Base-by-base conservation (phyloP, 2,329 filamentous ascomycete genomes). In the Venturia nashicola region DNA sequence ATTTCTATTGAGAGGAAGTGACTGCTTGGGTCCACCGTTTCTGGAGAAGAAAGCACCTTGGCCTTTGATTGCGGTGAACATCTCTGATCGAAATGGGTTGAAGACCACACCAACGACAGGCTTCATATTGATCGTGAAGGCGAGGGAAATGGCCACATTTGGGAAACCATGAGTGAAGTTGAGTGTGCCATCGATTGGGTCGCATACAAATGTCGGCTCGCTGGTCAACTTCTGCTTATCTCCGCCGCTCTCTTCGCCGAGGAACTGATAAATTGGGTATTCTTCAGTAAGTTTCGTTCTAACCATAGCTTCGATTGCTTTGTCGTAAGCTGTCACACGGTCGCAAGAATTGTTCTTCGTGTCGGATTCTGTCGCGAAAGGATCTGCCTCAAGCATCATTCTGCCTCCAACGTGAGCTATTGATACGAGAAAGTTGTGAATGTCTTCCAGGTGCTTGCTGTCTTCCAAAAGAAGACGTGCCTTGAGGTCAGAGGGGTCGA, bases 251-350 rank as follows among this genome's bases (percentile, higher is more conserved):
- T 76, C 73, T 63, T 76, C 74, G n/a, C 74, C 74, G 0, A 75
- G 69, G 62, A 76, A 76, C 67, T 71, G 69, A 65, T 78, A 79
- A 40, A 72, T 46, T 0, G 81, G 81, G 65, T 80, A 83, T 63
- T 73, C 72, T 2, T 71, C 64, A 34, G 69, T 71, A n/a, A 83
- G 72, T 4, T 73, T 72, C 0, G 69, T 66, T 8, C 76, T 77
- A 27, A 83, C 78, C 76, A 80, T 79, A 1, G 71, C 72, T 67
- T 84, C 82, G 6, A 83, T 78, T 1, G 79, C 79, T 61, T 77
- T 78, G 70, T 84, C 82, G 65, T 81, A 82, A 65, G 79, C 76
- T 1, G 82, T 83, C 46, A 84, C 81, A 1, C 82, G 72, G 66
- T 84, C 82, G 18, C 78, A 78, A 46, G 77, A 70, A 65, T 75